Conservation (phyloP, 148 eudicot genomes). For the Fallopia convolvulus region DNA sequence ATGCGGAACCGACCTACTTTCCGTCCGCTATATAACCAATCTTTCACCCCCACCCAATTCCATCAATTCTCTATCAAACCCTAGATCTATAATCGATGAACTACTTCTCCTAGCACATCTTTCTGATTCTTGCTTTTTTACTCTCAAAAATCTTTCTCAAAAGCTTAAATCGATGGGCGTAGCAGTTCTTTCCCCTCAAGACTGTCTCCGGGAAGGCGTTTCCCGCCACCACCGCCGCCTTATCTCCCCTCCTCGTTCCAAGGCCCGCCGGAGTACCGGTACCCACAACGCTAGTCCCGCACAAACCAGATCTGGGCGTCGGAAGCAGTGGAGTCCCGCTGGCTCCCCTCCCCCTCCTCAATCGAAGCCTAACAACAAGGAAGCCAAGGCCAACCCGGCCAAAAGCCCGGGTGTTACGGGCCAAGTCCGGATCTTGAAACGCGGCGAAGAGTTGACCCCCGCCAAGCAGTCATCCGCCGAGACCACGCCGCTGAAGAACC, state of each 20-base stretch:
- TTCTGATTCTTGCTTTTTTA: too few relatives aligned
- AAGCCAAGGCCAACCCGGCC: neutral
- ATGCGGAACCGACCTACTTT: neutral
- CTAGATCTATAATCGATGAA: neutral
- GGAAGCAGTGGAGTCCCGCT: constrained; percentile 13
- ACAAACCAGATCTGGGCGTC: constrained; percentile 11
- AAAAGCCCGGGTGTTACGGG: constrained; percentile 14
- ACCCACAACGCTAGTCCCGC: neutral
- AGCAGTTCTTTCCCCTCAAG: constrained; percentile 21
- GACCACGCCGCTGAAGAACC: neutral
- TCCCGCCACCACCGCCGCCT: constrained; percentile 6
- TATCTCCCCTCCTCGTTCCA: constrained; percentile 9
- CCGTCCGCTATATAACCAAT: neutral
- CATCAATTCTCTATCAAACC: neutral
- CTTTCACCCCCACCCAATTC: neutral
- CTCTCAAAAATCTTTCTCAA: neutral
- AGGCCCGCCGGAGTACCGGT: neutral
- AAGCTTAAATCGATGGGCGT: constrained; percentile 16
- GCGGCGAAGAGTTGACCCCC: constrained; percentile 22
- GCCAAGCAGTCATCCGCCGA: neutral
- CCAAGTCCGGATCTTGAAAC: constrained; percentile 27
- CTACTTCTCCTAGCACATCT: neutral
- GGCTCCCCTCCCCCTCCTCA: constrained; percentile 8
- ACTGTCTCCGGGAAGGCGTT: constrained; percentile 6
- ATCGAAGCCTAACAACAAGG: neutral